Base-by-base conservation (phyloP, 768 basidiomycete species). In the Russula griseocarnosa region DNA sequence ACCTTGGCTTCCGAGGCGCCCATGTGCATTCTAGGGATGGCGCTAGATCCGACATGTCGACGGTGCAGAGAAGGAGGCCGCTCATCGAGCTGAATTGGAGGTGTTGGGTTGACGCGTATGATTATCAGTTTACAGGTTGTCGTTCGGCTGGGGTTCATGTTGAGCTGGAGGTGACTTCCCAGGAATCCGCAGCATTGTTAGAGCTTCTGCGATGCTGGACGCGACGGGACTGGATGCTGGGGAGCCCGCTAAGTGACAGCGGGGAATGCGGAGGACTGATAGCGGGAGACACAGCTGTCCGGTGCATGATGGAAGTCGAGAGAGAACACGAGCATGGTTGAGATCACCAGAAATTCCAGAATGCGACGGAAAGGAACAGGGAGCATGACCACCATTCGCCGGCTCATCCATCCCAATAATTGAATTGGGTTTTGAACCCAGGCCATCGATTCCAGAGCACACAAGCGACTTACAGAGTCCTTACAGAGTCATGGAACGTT, bases 121-220 rank as follows among this genome's bases (percentile, higher is more conserved):
- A 92, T 92, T 56, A 88, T 90, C 46, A 92, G 78, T 4, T 77
- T 84, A 73, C 82, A 85, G 28, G 83, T 84, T 0, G 84, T 81
- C 2, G 82, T 78, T 64, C 85, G 78, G 61, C 77, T 76, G 3
- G 81, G 81, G 71, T 83, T 80, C 61, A 79, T 71, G 68, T 84
- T 86, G 46, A 85, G 68, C 13, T 76, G 71, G 22, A 81, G 73
- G 69, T 89, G 82, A 9, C 77, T 73, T 49, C 81, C 69, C 79
- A 86, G 0, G 90, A 89, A 72, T 92, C 90, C 2, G 80, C 74
- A 0, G 90, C 90, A 32, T 83, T 78, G 16, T 80, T 74, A 0
- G 90, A 92, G 20, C 90, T 89, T 54, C 89, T 81, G 20, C 90
- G 81, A 8, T 79, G 70, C 28, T 81, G 77, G 44, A 90, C 77